Evolutionary conservation across 495 filamentous ascomycete genomes (phyloP).

Genomic region (Trichoderma reesei): DNA sequence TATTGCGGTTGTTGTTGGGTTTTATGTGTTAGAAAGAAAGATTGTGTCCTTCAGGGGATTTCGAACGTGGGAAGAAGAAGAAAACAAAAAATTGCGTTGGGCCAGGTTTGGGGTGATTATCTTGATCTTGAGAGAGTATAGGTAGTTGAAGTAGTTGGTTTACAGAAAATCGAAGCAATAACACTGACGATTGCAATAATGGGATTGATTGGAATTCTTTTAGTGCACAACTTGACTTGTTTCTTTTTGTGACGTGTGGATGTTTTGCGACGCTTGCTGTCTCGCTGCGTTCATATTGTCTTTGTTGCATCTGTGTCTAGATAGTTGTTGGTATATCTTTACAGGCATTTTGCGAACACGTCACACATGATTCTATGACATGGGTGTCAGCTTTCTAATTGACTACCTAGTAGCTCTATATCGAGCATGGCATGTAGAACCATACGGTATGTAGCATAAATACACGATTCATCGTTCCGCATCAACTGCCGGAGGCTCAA

Average conservation of each 20-base stretch:
- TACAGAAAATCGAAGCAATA: constrained; percentile 3
- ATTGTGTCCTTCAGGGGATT: background rate
- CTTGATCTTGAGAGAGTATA: background rate
- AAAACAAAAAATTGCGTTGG: too few relatives aligned
- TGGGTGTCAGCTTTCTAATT: too few relatives aligned
- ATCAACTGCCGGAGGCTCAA: too few relatives aligned
- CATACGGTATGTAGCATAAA: too few relatives aligned
- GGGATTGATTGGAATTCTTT: background rate
- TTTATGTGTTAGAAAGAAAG: background rate
- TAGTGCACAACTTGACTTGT: background rate
- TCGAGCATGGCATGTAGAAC: too few relatives aligned
- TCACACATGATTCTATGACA: too few relatives aligned
- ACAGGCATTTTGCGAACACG: too few relatives aligned
- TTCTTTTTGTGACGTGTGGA: background rate
- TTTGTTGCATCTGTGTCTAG: too few relatives aligned
- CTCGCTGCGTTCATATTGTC: too few relatives aligned
- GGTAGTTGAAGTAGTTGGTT: background rate
- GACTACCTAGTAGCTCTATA: too few relatives aligned
- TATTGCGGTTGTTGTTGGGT: background rate
- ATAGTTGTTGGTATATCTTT: too few relatives aligned
- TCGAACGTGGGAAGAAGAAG: background rate
- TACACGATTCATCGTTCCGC: too few relatives aligned
- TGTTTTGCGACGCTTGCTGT: background rate
- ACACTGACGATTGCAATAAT: background rate
- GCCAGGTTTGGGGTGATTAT: background rate